Evolutionary conservation across 257 asterid species (phyloP).

Genomic region (Rehmannia glutinosa): DNA sequence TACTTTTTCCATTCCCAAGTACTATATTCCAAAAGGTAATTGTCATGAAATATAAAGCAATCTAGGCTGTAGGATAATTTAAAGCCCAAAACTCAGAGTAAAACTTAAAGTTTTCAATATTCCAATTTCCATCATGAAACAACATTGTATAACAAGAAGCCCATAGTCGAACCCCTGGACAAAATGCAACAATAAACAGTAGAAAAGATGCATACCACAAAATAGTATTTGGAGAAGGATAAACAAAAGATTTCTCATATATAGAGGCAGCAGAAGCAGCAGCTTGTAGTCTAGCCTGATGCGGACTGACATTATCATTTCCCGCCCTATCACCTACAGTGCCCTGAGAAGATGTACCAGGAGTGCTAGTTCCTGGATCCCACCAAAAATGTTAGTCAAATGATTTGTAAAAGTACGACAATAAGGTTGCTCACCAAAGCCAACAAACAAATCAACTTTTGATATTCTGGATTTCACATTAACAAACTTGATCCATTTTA

Average conservation of each 20-base stretch:
- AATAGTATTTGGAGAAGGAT: conserved; percentile 62
- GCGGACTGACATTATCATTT: conserved; percentile 47
- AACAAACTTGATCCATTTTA: not conserved
- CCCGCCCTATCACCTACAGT: conserved; percentile 32
- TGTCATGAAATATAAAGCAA: not conserved
- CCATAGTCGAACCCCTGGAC: conserved; percentile 13
- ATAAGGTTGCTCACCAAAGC: not conserved
- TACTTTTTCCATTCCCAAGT: not conserved
- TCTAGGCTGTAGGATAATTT: not conserved
- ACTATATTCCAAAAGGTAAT: not conserved
- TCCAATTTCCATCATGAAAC: not conserved
- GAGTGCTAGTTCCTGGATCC: conserved; percentile 52
- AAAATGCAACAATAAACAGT: not conserved
- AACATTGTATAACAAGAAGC: conserved; percentile 1
- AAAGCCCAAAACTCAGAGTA: not conserved
- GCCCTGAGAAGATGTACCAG: conserved; percentile 59
- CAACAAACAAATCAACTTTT: not conserved
- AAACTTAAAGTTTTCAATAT: not conserved
- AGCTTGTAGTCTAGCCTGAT: conserved; percentile 84
- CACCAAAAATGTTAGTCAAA: conserved; percentile 22
- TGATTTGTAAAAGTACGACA: not conserved
- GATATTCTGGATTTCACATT: not conserved
- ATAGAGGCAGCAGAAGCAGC: conserved; percentile 80
- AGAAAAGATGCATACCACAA: conserved; percentile 43
- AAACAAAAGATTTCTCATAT: conserved; percentile 84